phyloP scores from a whole-genome alignment of 2,329 filamentous ascomycete genomes.

The Capronia epimyces region DNA sequence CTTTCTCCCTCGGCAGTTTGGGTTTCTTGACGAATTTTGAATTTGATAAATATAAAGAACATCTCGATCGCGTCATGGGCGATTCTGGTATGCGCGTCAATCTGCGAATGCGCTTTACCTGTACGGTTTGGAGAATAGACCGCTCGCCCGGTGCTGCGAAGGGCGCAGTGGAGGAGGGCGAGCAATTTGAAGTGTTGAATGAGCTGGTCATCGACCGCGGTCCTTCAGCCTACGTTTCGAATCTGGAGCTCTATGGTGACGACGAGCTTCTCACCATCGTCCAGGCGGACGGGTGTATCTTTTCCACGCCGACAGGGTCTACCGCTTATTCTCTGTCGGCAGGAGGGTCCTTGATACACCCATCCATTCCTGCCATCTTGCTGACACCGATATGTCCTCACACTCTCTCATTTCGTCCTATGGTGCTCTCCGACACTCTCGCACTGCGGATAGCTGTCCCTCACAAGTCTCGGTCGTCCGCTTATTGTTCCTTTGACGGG shows the following conservation, averaged over 20 bases:
- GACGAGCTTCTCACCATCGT: slow-evolving; percentile 92
- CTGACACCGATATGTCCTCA: slow-evolving; percentile 97
- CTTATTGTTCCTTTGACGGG: slow-evolving; percentile 95
- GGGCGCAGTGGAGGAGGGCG: slow-evolving; percentile 71
- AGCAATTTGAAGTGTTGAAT: slow-evolving; percentile 97
- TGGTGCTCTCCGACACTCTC: slow-evolving; percentile 95
- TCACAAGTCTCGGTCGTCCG: slow-evolving; percentile 76
- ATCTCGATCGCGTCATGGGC: slow-evolving; percentile 85
- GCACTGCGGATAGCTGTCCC: slow-evolving; percentile 85
- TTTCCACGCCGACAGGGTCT: slow-evolving; percentile 88
- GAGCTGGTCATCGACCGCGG: slow-evolving; percentile 97
- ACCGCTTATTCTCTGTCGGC: slow-evolving; percentile 96
- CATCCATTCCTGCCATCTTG: slow-evolving; percentile 92
- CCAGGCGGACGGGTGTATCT: slow-evolving; percentile 95
- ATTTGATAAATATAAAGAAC: slow-evolving; percentile 80
- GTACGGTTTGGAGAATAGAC: slow-evolving; percentile 80
- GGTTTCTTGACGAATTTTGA: slow-evolving; percentile 97
- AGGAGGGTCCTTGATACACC: slow-evolving; percentile 90
- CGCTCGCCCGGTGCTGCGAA: slow-evolving; percentile 41
- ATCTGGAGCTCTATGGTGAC: slow-evolving; percentile 92
- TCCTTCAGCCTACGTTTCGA: slow-evolving; percentile 93
- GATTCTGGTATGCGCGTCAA: slow-evolving; percentile 95
- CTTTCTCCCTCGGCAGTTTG: slow-evolving; percentile 83
- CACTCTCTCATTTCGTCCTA: slow-evolving; percentile 91
- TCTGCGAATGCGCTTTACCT: slow-evolving; percentile 96